Conservation (phyloP, 1,284 basidiomycete genomes). For the Ceratorhiza oryzae-sativae region DNA sequence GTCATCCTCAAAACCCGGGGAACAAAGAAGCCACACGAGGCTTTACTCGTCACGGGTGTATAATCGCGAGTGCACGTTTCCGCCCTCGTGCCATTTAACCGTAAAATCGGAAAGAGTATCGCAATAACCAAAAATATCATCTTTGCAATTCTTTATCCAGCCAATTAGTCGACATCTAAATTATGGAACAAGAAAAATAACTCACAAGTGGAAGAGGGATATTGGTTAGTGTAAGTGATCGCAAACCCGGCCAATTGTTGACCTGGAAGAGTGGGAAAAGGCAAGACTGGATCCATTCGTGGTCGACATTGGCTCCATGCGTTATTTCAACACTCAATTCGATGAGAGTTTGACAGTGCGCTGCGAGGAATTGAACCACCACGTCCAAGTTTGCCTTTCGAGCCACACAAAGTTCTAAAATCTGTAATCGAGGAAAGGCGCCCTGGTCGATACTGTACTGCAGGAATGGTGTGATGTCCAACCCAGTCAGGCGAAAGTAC, state of each 20-base stretch:
- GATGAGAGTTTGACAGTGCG: background rate
- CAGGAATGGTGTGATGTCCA: background rate
- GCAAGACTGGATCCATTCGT: background rate
- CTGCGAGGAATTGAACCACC: background rate
- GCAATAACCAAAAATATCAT: background rate
- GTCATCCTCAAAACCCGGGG: no score
- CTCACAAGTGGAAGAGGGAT: background rate
- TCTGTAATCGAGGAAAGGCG: background rate
- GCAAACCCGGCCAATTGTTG: background rate
- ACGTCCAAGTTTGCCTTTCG: background rate
- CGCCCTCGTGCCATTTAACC: background rate
- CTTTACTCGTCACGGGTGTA: background rate
- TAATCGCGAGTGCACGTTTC: background rate
- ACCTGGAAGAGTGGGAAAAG: constrained; percentile 8
- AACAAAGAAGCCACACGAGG: background rate
- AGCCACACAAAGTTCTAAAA: background rate
- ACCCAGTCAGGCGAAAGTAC: background rate
- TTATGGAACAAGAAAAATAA: background rate
- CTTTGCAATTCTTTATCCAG: background rate
- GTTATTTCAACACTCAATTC: background rate
- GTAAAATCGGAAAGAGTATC: background rate
- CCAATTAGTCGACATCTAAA: background rate
- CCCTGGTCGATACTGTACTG: background rate
- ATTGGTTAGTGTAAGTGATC: background rate
- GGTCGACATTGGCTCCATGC: background rate